These are phyloP conservation scores for Suhomyces guaymorum DNA, from an alignment of 1,139 yeast species.

Conservation along the genomic window DNA sequence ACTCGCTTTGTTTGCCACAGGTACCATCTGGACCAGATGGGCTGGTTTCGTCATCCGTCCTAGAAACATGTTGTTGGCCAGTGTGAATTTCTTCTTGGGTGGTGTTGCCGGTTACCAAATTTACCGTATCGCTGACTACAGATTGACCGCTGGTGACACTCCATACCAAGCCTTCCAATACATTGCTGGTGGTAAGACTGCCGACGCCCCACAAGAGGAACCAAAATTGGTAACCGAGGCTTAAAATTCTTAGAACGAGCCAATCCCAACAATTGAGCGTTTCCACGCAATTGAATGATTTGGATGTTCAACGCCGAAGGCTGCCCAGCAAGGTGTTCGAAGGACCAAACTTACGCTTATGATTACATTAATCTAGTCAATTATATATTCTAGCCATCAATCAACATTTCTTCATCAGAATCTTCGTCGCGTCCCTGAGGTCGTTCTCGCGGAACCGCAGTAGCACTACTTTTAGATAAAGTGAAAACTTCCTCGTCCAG, in stretches of 20 bases:
- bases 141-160: conserved; percentile 51
- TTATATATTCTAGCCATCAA: conserved; percentile 16
- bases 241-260: no score
- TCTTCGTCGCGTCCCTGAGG: conserved; percentile 13
- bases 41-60: conserved; percentile 87
- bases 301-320: no score
- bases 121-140: conserved; percentile 65
- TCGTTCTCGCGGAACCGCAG: neutral
- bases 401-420: conserved; percentile 15
- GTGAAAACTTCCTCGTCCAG: conserved; percentile 11
- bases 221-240: conserved; percentile 2
- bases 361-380: conserved; percentile 5
- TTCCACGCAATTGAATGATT: no score
- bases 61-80: conserved; percentile 80
- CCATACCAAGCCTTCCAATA: conserved; percentile 57
- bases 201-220: conserved; percentile 1
- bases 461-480: neutral
- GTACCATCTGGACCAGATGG: conserved; percentile 98
- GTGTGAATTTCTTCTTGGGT: conserved; percentile 92
- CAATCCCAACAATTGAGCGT: no score
- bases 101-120: conserved; percentile 87
- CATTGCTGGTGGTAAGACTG: conserved; percentile 51
- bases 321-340: neutral
- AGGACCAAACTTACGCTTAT: conserved; percentile 4
- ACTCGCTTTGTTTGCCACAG: conserved; percentile 85